Conservation (phyloP, 129 eudicot species). For the Artemisia tridentata region DNA sequence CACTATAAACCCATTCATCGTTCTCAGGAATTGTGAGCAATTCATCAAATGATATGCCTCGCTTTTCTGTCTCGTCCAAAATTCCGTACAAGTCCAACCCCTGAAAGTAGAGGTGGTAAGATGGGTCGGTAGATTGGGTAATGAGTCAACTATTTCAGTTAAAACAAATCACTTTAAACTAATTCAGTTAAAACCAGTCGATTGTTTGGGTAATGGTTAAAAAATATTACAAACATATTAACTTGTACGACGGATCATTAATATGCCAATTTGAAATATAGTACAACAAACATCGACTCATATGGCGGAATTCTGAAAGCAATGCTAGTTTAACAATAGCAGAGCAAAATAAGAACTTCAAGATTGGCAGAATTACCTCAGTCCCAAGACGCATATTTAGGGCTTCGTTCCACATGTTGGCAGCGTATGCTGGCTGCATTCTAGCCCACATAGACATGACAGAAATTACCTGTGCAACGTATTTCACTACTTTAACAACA, state of each 20-base stretch:
- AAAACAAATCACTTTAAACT: no score
- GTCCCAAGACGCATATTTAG: slow-evolving; percentile 98
- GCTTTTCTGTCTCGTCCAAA: slow-evolving; percentile 72
- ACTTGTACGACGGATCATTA: background rate
- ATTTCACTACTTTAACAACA: background rate
- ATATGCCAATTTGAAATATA: background rate
- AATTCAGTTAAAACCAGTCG: background rate
- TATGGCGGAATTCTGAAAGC: background rate
- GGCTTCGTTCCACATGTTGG: slow-evolving; percentile 99
- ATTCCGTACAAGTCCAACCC: slow-evolving; percentile 83
- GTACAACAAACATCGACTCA: background rate
- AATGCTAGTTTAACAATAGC: no score
- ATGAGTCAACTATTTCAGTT: background rate
- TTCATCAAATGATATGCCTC: slow-evolving; percentile 87
- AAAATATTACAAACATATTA: no score
- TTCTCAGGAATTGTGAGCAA: slow-evolving; percentile 92
- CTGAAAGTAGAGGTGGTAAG: slow-evolving; percentile 35
- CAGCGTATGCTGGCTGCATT: slow-evolving; percentile 99
- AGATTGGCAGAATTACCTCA: slow-evolving; percentile 49
- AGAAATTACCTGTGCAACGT: slow-evolving; percentile 79
- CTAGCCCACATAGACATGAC: slow-evolving; percentile 99
- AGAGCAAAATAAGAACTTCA: background rate
- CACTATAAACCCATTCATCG: slow-evolving; percentile 98
- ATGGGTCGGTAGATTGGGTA: background rate
- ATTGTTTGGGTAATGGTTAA: no score